Conservation (phyloP, 768 basidiomycete species). For the Lactarius tabidus region DNA sequence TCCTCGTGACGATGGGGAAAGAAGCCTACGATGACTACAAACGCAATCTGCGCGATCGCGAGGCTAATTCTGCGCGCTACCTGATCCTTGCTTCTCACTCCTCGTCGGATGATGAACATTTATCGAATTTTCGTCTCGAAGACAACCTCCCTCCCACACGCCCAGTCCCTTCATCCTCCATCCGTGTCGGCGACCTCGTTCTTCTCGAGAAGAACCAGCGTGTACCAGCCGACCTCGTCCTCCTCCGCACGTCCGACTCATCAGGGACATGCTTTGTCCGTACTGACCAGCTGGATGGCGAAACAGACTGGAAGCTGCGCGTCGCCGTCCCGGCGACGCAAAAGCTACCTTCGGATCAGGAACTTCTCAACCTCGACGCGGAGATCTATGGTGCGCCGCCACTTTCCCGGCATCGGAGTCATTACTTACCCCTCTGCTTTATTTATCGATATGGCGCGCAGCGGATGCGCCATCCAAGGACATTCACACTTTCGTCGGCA, state of each 20-base stretch:
- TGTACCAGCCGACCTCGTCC: constrained; percentile 90
- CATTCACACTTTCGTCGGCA: constrained; percentile 93
- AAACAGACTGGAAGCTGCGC: constrained; percentile 98
- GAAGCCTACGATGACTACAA: constrained; percentile 99
- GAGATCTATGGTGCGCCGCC: constrained; percentile 75
- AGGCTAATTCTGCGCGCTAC: constrained; percentile 94
- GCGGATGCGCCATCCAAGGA: constrained; percentile 97
- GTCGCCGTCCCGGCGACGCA: constrained; percentile 86
- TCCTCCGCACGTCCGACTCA: constrained; percentile 82
- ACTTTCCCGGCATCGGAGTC: neutral
- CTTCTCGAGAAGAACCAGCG: constrained; percentile 95
- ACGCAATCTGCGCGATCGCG: constrained; percentile 84
- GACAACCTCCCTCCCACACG: constrained; percentile 38
- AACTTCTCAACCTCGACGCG: constrained; percentile 63
- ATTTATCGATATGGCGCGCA: constrained; percentile 31
- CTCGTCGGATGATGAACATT: constrained; percentile 27
- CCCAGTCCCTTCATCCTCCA: constrained; percentile 79
- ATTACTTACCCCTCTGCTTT: constrained; percentile 6
- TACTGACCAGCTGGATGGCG: constrained; percentile 97
- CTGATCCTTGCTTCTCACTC: constrained; percentile 64
- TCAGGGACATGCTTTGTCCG: constrained; percentile 96
- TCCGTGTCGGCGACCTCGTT: constrained; percentile 89
- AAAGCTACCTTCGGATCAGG: constrained; percentile 56
- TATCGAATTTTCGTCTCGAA: constrained; percentile 26
- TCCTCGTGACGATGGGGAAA: constrained; percentile 95